Evolutionary conservation across 495 filamentous ascomycete species (phyloP).

Genomic region (Xylaria telfairii): DNA sequence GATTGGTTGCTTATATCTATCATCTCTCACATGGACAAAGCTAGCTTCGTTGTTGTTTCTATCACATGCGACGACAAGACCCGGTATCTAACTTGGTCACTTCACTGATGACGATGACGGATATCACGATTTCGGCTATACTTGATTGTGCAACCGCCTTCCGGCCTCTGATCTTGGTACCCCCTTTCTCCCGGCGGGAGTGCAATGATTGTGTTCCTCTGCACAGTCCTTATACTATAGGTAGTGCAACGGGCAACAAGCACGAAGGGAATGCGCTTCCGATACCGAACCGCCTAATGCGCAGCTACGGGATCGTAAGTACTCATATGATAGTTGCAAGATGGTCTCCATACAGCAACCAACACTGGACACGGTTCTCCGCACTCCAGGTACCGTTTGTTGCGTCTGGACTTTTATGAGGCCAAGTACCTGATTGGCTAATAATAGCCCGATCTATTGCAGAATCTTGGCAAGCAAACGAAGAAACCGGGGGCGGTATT

Average conservation of each 20-base stretch:
- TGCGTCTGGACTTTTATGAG: not conserved
- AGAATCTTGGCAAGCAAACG: not conserved
- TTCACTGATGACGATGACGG: not conserved
- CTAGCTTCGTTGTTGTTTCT: not conserved
- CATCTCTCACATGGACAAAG: not conserved
- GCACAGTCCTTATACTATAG: constrained; percentile 1
- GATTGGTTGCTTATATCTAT: not conserved
- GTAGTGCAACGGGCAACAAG: not conserved
- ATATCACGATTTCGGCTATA: not conserved
- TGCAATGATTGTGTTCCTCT: not conserved
- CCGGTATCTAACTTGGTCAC: not conserved
- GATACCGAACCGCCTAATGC: constrained; percentile 21
- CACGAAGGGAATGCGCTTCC: constrained; percentile 2
- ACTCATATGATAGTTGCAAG: not conserved
- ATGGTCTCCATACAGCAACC: not conserved
- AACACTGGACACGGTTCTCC: not conserved
- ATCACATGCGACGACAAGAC: constrained; percentile 11
- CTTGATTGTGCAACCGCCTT: not conserved
- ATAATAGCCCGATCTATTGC: not conserved
- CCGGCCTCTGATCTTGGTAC: not conserved
- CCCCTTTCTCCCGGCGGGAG: not conserved
- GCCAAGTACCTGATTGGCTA: constrained; percentile 10
- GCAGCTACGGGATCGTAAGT: not conserved
- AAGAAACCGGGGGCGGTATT: not conserved
- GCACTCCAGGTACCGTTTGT: not conserved